phyloP scores from a whole-genome alignment of 768 basidiomycete species.

The Phanerochaete sordida region DNA sequence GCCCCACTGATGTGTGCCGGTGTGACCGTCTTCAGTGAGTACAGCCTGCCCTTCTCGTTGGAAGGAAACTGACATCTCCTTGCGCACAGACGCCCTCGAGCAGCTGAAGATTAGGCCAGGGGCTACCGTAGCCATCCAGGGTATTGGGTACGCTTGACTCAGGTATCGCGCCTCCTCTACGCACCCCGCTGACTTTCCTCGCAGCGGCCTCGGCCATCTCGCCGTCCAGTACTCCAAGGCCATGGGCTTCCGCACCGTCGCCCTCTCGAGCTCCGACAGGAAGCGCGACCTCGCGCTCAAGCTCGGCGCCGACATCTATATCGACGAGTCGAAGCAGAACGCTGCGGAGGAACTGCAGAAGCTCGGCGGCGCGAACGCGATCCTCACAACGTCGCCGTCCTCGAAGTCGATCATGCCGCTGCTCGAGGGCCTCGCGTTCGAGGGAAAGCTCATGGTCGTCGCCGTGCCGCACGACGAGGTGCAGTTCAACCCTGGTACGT shows the following conservation, averaged over 20 bases:
- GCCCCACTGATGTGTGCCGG: constrained; percentile 33
- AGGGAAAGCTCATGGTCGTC: constrained; percentile 21
- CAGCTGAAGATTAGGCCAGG: constrained; percentile 27
- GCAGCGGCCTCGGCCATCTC: constrained; percentile 31
- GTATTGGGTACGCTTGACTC: constrained; percentile 23
- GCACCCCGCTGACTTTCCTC: background rate
- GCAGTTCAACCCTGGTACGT: constrained; percentile 17
- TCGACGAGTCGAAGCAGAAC: constrained; percentile 28
- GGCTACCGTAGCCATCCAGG: constrained; percentile 36
- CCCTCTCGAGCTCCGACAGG: constrained; percentile 26
- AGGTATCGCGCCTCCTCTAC: background rate
- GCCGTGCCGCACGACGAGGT: constrained; percentile 14
- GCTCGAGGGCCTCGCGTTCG: constrained; percentile 16
- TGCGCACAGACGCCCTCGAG: constrained; percentile 20
- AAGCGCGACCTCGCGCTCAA: constrained; percentile 32
- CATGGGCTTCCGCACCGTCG: constrained; percentile 35
- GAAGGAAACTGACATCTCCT: background rate
- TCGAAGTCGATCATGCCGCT: constrained; percentile 14
- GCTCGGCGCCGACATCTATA: constrained; percentile 36
- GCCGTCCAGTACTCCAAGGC: constrained; percentile 31
- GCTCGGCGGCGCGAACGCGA: constrained; percentile 36
- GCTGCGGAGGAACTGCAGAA: constrained; percentile 29
- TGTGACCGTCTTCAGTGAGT: constrained; percentile 34
- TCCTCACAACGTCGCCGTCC: constrained; percentile 31
- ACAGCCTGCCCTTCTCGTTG: background rate